Evolutionary conservation across 176 grass and related monocot species (phyloP).

Genomic region (Zizania latifolia): DNA sequence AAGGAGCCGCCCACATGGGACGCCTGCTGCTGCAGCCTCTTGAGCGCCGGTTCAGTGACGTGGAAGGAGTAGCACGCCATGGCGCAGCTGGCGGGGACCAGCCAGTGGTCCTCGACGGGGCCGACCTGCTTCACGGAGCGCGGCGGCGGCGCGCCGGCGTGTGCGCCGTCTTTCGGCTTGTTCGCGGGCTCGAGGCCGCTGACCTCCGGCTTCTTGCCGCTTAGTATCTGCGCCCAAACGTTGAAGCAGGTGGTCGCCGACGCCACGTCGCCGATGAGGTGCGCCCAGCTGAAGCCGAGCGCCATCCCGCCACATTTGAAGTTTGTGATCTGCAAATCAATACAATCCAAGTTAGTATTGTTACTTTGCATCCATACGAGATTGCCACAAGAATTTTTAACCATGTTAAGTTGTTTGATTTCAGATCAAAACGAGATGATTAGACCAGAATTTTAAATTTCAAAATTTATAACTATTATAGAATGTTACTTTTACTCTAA

Average conservation of each 20-base stretch:
- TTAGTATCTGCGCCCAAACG: conserved; percentile 62
- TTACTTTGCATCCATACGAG: neutral
- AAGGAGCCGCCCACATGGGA: conserved; percentile 29
- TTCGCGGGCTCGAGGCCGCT: conserved; percentile 3
- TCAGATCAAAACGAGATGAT: too few relatives aligned
- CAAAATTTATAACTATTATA: too few relatives aligned
- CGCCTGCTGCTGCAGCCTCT: conserved; percentile 29
- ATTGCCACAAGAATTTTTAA: neutral
- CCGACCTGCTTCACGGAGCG: conserved; percentile 64
- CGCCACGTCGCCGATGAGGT: conserved; percentile 73
- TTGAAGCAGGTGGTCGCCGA: conserved; percentile 70
- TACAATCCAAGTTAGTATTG: neutral
- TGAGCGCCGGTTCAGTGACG: conserved; percentile 36
- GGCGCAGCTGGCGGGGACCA: conserved; percentile 33
- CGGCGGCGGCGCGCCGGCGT: neutral
- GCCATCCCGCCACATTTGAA: conserved; percentile 84
- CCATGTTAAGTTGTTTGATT: neutral
- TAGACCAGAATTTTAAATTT: too few relatives aligned
- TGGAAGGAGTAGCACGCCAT: conserved; percentile 80
- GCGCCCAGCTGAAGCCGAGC: conserved; percentile 91
- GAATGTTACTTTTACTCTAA: too few relatives aligned
- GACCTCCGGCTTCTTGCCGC: conserved; percentile 17
- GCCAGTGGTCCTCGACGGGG: conserved; percentile 62
- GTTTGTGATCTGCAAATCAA: conserved; percentile 50
- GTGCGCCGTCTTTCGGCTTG: neutral